Evolutionary conservation across 2,329 filamentous ascomycete genomes (phyloP), one percentile per base, ranked within the genome.

Genomic region (Paraphoma chrysanthemicola): DNA sequence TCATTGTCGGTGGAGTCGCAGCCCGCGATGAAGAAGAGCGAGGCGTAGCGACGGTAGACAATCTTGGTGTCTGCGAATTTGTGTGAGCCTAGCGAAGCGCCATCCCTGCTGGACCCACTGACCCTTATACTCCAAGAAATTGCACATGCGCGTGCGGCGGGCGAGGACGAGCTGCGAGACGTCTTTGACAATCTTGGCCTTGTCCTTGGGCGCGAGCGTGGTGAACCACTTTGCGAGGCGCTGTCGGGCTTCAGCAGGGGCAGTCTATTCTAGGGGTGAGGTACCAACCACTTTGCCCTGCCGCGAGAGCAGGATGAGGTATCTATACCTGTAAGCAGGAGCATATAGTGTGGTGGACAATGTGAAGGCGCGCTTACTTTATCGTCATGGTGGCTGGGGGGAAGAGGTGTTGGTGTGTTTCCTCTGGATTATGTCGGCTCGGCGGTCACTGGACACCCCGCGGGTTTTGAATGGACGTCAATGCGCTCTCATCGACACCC

Each of bases 131-230:
- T 99, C 95, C 59, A 99, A 87, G 80, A 99, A 99, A 81, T 99
- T 99, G 87, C 95, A 99, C 95, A 99, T 99, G 78, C 95, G 92
- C 57, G 95, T 98, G 74, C 95, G 88, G 68, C 95, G 88, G 62
- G 95, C 95, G 67, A 99, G 89, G 68, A 99, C 95, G 48, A 98
- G 90, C 81, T 98, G 95, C 59, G 95, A 93, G 72, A 99, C 95
- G 84, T 99, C 95, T 81, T 99, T 99, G 85, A 99, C 94, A 77
- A 99, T 98, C 86, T 99, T 99, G 80, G 94, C 95, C 83, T 99
- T 99, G 76, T 99, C 95, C 81, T 90, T 97, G 63, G 95, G 95
- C 36, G 94, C 97, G 62, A 99, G 86, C 14, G 95, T 99, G 53
- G 93, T 96, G 82, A 99, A 99, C 95, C 95, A 99, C 83, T 99